A percentile compares a stretch with the other conserved stretches of the same genome.
phyloP scores from a whole-genome alignment of 768 basidiomycete genomes.

The Lactifluus pinguis region DNA sequence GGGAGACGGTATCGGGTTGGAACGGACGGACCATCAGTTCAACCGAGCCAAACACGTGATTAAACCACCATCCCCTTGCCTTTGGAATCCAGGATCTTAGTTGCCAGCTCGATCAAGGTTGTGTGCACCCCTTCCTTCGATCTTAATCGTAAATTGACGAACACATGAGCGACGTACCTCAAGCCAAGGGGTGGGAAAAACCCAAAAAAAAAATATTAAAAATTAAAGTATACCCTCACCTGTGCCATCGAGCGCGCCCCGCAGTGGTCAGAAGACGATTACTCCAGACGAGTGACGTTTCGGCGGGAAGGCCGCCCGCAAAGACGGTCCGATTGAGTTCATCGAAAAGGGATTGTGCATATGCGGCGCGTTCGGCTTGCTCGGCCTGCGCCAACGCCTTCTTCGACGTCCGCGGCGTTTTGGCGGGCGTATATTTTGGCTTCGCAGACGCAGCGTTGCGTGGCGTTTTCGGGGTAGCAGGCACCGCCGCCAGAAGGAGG shows the following conservation, averaged over 20 bases:
- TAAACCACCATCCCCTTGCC: conserved; percentile 34
- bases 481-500: not conserved
- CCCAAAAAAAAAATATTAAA: not conserved
- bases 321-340: conserved; percentile 18
- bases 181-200: not conserved
- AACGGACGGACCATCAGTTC: not conserved
- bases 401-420: conserved; percentile 16
- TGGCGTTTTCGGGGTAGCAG: not conserved
- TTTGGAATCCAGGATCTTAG: conserved; percentile 70
- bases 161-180: not conserved
- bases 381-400: conserved; percentile 14
- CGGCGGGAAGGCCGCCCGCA: conserved; percentile 8
- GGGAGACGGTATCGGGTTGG: not conserved
- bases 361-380: conserved; percentile 14
- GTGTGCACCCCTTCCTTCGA: conserved; percentile 49
- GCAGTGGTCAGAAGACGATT: conserved; percentile 18
- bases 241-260: conserved; percentile 19
- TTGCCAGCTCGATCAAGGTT: conserved; percentile 67
- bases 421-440: conserved; percentile 2
- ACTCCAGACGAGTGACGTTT: conserved; percentile 15
- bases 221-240: not conserved
- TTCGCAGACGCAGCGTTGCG: conserved; percentile 1
- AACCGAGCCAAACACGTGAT: not conserved
- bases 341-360: conserved; percentile 16
- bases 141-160: conserved; percentile 24